Evolutionary conservation across 73 alveolate genomes (phyloP), one percentile per base, ranked within the genome.

Genomic region (Paraurostyla sp.): DNA sequence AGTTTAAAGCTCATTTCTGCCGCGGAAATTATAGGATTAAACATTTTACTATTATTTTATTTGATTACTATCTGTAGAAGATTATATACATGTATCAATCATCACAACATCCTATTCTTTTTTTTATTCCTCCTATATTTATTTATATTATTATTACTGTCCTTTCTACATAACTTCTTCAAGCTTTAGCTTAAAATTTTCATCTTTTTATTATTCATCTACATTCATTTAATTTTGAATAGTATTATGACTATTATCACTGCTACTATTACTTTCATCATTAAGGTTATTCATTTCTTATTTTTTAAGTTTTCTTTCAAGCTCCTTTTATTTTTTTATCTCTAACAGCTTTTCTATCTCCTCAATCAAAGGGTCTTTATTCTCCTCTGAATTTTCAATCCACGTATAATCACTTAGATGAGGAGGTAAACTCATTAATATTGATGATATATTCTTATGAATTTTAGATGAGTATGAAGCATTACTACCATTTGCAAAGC

Each of bases 321-420:
- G 78, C 50, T 76, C 71, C 50, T 52, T 81, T 42, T 36, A 58
- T 30, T 32, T 59, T 23, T 59, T 81, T n/a, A 29, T 6, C 33
- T 78, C 62, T 27, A 51, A 9, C 7, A 25, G 30, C 36, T 58
- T 54, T 4, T 58, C 3, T 11, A 58, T 32, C 35, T 81, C 82
- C n/a, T 81, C 82, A 1, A 33, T 32, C 0, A 56, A 48, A n/a
- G 27, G 2, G 3, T 9, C 2, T 45, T 38, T 57, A 81, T 81
- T 81, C 1, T 49, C 1, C n/a, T 52, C 71, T 0, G 91, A 41
- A 40, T 81, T 81, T 42, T 81, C 91, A 41, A 81, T 81, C 91
- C 91, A 81, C n/a, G 91, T 58, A 43, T 20, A 81, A 38, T 81
- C 91, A 59, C 82, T 57, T 38, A 81, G n/a, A 40, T 81, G 6